Base-by-base conservation (phyloP, 148 eudicot species). In the Fagopyrum esculentum region DNA sequence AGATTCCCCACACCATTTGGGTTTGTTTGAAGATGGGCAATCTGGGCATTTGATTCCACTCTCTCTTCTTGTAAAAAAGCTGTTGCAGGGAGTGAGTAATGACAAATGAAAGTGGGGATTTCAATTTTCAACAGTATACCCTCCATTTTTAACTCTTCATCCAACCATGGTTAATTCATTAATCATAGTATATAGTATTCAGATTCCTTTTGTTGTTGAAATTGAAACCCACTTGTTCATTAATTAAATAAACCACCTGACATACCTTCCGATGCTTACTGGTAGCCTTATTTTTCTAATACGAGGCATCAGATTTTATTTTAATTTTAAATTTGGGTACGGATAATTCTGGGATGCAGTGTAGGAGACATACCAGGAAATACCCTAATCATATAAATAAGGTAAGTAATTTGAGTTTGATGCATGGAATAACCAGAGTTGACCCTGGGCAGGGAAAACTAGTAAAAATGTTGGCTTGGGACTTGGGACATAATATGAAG, bases 1-100 rank as follows among this genome's bases (percentile, higher is more conserved):
- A 66, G 71, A 66, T 66, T 66, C 71, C 71, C 46, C 47, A 40
- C 46, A 40, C 71, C 16, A 66, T 26, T 11, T 17, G 72, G 59
- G 19, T 48, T 17, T 63, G 72, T 75, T 7, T 26, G 15, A 45
- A 68, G 47, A 76, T 15, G 71, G 71, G 71, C 19, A 66, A 66
- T 66, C 71, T 66, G 46, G 46, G 71, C 45, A 66, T 66, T 66
- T 66, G 71, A 66, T 66, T 66, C 46, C 47, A 66, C 46, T 12
- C 71, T 40, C 61, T 12, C 71, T 66, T 66, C 17, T 12, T 66
- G 4, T 63, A 9, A 63, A 12, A 49, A 63, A 63, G 69, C 44
- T 63, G 69, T 40, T 66, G 71, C 71, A 40, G 71, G 30, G 19
- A 66, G 40, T 35, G 71, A 66, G 22, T 35, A 46, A 66, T 26